Evolutionary conservation across 2,329 filamentous ascomycete species (phyloP), one percentile per base, ranked within the genome.

Genomic region (Trichoderma sp.): DNA sequence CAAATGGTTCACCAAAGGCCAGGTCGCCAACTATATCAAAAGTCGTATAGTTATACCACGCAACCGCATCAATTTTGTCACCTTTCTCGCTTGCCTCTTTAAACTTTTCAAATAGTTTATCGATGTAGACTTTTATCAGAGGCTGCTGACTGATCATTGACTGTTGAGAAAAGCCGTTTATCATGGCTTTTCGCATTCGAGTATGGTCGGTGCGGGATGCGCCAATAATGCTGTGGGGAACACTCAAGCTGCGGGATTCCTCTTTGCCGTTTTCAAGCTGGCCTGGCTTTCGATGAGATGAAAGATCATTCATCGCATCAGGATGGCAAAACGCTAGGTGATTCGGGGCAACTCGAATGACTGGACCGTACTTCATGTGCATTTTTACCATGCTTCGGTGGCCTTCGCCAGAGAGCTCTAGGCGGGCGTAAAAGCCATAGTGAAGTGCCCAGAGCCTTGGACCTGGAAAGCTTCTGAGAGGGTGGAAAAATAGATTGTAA

Each of bases 21-120:
- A 78, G 71, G 40, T 77, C 73, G 27, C 76, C 76, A n/a, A 78
- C 75, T 5, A 79, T 64, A 49, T 79, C 77, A 47, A 79, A 79
- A 0, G 77, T 77, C 6, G 72, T 71, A 47, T 64, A 76, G 47
- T 74, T 75, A 72, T 74, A 77, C 77, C 73, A 78, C 16, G 69
- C 62, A 0, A 71, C 71, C n/a, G 78, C 61, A 57, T 79, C 71
- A 55, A 76, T 37, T 2, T 64, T 19, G 55, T 70, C 69, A 0
- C 59, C 68, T 8, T 57, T 49, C 0, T 29, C 62, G 10, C 67
- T 70, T 1, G 72, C 69, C 16, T 73, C 70, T 47, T 69, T 52
- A n/a, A 77, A 60, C 8, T 67, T 63, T 7, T 72, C 35, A 37
- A 77, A 68, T n/a, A 79, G 70, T 8, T 75, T 62, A 24, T 78